Evolutionary conservation across 768 basidiomycete species (phyloP).

Genomic region (Roridomyces roridus): DNA sequence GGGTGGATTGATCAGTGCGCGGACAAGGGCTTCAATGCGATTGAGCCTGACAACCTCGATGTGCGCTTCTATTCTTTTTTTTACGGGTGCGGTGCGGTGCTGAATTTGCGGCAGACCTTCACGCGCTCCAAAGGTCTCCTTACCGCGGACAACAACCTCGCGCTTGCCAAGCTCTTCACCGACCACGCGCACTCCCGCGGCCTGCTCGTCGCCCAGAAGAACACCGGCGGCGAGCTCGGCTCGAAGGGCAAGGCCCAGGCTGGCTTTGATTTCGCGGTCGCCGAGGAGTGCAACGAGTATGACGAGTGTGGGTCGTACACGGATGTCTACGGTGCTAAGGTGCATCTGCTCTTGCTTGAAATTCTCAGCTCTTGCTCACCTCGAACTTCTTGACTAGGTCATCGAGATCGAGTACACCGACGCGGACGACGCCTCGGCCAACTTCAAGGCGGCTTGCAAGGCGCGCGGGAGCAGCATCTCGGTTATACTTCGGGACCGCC

Average conservation of each 20-base stretch:
- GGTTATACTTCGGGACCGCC: background rate
- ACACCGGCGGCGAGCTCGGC: no score
- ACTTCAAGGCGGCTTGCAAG: background rate
- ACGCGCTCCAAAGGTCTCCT: constrained; percentile 2
- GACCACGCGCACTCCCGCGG: constrained; percentile 5
- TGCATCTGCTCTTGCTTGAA: background rate
- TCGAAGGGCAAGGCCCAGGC: background rate
- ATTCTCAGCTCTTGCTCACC: background rate
- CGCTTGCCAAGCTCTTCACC: constrained; percentile 1
- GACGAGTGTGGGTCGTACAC: constrained; percentile 10
- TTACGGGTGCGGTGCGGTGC: background rate
- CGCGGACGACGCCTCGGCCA: background rate
- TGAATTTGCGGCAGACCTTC: no score
- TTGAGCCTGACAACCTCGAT: constrained; percentile 14
- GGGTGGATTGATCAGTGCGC: constrained; percentile 3
- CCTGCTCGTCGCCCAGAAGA: constrained; percentile 8
- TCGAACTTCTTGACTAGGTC: background rate
- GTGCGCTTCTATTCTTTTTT: background rate
- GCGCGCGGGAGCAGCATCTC: background rate
- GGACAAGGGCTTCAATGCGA: constrained; percentile 6
- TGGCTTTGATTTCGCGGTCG: background rate
- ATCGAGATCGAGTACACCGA: constrained; percentile 5
- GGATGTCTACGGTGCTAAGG: constrained; percentile 1
- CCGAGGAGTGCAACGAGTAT: constrained; percentile 3
- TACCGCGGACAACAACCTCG: constrained; percentile 8